These are phyloP conservation scores for Phialocephala subalpina DNA, from an alignment of 2,329 filamentous ascomycete species.

Conservation along the genomic window DNA sequence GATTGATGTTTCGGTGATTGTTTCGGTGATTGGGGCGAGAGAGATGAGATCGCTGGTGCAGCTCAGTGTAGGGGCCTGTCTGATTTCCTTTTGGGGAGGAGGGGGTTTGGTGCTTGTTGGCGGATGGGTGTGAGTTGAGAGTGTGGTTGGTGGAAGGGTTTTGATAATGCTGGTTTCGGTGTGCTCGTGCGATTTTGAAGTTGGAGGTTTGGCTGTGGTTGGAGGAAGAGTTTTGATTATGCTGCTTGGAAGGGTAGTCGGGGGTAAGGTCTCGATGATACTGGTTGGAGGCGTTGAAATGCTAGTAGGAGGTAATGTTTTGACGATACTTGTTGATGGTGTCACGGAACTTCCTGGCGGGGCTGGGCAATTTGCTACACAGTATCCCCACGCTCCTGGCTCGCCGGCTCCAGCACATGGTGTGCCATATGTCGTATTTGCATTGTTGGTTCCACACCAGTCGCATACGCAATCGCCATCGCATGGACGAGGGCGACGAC, in stretches of 20 bases:
- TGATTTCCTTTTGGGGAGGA: background rate
- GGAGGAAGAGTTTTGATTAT: background rate
- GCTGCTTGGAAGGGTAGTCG: background rate
- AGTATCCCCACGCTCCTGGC: background rate
- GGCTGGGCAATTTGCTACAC: background rate
- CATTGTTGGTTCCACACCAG: conserved; percentile 11
- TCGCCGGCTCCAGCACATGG: conserved; percentile 12
- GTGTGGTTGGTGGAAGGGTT: background rate
- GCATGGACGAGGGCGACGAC: background rate
- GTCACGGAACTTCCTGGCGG: background rate
- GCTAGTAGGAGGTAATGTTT: background rate
- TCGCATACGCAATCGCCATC: conserved; percentile 11
- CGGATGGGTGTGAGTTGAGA: background rate
- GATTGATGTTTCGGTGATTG: background rate
- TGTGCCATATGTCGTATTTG: conserved; percentile 6
- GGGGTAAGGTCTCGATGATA: background rate
- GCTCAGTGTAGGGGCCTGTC: background rate
- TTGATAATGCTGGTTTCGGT: background rate
- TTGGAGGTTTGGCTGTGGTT: background rate
- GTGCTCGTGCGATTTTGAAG: too few relatives aligned
- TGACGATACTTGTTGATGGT: background rate
- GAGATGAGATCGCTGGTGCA: background rate
- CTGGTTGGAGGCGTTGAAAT: background rate
- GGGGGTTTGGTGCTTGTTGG: background rate
- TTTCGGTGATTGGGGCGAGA: too few relatives aligned